Percentiles rank a stretch among this genome's conserved stretches.
Conservation (phyloP, 2,329 filamentous ascomycete species). For the Thermoascus crustaceus region DNA sequence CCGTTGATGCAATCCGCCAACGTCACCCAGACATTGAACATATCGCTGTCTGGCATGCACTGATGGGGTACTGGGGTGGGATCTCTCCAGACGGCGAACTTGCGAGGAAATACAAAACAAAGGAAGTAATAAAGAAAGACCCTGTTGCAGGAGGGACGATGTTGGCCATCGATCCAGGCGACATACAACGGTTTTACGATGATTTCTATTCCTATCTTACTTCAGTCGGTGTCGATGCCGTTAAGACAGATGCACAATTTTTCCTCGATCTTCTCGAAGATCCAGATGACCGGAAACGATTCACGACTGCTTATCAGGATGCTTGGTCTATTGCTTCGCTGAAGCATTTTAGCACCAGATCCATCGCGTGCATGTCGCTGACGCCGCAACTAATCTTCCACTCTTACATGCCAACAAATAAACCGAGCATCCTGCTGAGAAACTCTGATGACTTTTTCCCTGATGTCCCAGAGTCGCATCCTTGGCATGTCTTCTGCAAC, state of each 20-base stretch:
- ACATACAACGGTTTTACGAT: constrained; percentile 69
- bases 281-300: constrained; percentile 59
- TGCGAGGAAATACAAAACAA: constrained; percentile 69
- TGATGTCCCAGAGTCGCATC: constrained; percentile 66
- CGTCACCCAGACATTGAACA: constrained; percentile 67
- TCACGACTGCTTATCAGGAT: constrained; percentile 72
- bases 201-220: constrained; percentile 85
- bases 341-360: constrained; percentile 66
- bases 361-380: constrained; percentile 93
- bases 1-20: constrained; percentile 60
- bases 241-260: constrained; percentile 92
- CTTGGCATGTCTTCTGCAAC: constrained; percentile 94
- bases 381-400: constrained; percentile 79
- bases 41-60: constrained; percentile 88
- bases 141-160: constrained; percentile 55
- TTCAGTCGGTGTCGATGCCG: constrained; percentile 66
- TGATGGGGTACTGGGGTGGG: constrained; percentile 85
- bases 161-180: constrained; percentile 63
- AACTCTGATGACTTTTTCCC: constrained; percentile 93
- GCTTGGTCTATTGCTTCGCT: constrained; percentile 74
- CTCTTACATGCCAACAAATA: constrained; percentile 68
- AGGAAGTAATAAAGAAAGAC: constrained; percentile 47
- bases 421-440: constrained; percentile 64
- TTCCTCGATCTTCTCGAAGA: constrained; percentile 68
- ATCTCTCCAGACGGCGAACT: constrained; percentile 68